A percentile compares a stretch with the other conserved stretches of the same genome.
Conservation (phyloP, 2,329 filamentous ascomycete genomes). For the Cladosporium sp. region DNA sequence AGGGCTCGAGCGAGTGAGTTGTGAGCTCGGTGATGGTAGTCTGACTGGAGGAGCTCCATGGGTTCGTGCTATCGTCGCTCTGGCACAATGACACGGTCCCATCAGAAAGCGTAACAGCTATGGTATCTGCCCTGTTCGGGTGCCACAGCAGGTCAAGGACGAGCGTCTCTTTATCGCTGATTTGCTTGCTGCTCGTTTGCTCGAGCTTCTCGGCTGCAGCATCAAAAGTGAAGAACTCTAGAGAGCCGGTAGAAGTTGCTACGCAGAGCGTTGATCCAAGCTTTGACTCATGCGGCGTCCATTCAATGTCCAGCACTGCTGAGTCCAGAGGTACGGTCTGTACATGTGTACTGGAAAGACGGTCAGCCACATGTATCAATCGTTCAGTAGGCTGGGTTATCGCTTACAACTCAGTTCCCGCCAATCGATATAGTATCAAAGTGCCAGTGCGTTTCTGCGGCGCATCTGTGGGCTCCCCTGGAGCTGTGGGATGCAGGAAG, state of each 20-base stretch:
- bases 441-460: slow-evolving; percentile 64
- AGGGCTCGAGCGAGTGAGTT: slow-evolving; percentile 64
- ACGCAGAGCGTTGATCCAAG: slow-evolving; percentile 61
- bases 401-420: slow-evolving; percentile 58
- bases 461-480: slow-evolving; percentile 20
- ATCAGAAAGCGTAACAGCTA: slow-evolving; percentile 71
- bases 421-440: slow-evolving; percentile 64
- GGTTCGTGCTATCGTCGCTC: slow-evolving; percentile 22
- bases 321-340: slow-evolving; percentile 61
- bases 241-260: slow-evolving; percentile 73
- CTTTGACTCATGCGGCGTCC: slow-evolving; percentile 55
- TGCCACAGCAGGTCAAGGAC: slow-evolving; percentile 76
- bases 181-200: slow-evolving; percentile 46
- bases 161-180: slow-evolving; percentile 60
- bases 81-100: slow-evolving; percentile 55
- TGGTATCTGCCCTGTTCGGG: slow-evolving; percentile 53
- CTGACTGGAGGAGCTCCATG: slow-evolving; percentile 30
- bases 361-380: background rate
- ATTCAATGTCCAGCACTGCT: slow-evolving; percentile 83
- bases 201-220: slow-evolving; percentile 30
- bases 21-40: slow-evolving; percentile 22
- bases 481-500: slow-evolving; percentile 57
- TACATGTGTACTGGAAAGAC: slow-evolving; percentile 22
- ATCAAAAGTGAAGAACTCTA: slow-evolving; percentile 59
- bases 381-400: no score